Conservation (phyloP, 805 yeast genomes). For the Metschnikowia anglica region DNA sequence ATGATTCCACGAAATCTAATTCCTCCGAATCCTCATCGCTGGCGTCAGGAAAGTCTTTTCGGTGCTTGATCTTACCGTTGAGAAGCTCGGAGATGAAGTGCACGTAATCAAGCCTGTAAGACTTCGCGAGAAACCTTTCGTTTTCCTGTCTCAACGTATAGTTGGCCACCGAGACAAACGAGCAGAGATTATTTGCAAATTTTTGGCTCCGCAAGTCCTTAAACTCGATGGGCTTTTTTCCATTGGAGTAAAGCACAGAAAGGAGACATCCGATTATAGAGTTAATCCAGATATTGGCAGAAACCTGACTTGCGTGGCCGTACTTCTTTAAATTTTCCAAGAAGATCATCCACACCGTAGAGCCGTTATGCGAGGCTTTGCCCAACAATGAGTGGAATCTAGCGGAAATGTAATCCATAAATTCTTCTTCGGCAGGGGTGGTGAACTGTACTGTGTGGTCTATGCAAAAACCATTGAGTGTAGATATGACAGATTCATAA, state of each 20-base stretch:
- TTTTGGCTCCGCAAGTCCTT: constrained; percentile 18
- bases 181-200: constrained; percentile 26
- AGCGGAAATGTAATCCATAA: constrained; percentile 32
- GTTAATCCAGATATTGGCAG: constrained; percentile 37
- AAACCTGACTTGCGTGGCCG: constrained; percentile 30
- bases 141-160: constrained; percentile 28
- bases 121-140: constrained; percentile 15
- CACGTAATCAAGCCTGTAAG: constrained; percentile 29
- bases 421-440: constrained; percentile 20
- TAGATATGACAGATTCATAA: constrained; percentile 21
- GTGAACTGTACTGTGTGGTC: constrained; percentile 3
- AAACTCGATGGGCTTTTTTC: constrained; percentile 19
- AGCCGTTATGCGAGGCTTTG: constrained; percentile 19
- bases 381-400: constrained; percentile 37
- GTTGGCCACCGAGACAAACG: constrained; percentile 29
- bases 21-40: constrained; percentile 18
- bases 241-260: constrained; percentile 20
- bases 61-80: constrained; percentile 14
- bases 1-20: constrained; percentile 30
- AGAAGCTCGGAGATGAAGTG: constrained; percentile 25
- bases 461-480: constrained; percentile 15
- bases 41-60: constrained; percentile 34
- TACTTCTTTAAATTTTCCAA: constrained; percentile 22
- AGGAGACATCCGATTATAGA: constrained; percentile 26
- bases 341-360: constrained; percentile 29